A percentile compares a stretch with the other conserved stretches of the same genome.
Conservation (phyloP, 345 rosid species). For the Rhodamnia rubescens region DNA sequence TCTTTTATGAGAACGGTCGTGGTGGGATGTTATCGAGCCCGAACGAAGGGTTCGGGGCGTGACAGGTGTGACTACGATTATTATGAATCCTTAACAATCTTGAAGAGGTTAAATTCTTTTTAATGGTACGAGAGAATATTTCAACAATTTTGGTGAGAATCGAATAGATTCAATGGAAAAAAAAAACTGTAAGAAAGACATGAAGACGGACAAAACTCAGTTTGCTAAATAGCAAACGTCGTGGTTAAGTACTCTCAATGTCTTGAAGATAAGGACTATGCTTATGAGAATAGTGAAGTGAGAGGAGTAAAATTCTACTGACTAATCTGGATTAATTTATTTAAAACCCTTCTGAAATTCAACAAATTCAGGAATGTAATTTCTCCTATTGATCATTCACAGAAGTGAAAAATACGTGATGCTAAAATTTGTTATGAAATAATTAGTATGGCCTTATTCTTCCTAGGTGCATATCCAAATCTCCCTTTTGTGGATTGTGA, state of each 20-base stretch:
- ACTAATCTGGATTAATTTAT: not conserved
- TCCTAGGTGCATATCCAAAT: not conserved
- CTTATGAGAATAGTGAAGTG: not conserved
- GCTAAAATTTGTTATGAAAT: not conserved
- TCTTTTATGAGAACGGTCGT: too few relatives aligned
- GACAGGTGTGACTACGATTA: not conserved
- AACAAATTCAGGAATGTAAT: not conserved
- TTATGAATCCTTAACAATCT: not conserved
- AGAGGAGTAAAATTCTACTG: not conserved
- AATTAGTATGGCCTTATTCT: not conserved
- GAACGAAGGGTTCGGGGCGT: too few relatives aligned
- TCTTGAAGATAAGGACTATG: not conserved
- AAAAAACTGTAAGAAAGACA: not conserved
- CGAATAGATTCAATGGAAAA: not conserved
- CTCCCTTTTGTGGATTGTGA: not conserved
- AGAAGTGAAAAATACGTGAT: not conserved
- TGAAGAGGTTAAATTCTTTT: not conserved
- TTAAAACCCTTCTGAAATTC: rapidly evolving
- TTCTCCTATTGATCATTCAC: not conserved
- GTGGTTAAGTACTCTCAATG: too few relatives aligned
- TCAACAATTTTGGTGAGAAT: not conserved
- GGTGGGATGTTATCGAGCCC: too few relatives aligned
- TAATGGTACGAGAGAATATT: not conserved
- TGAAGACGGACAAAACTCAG: not conserved
- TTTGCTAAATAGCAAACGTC: not conserved